Evolutionary conservation across 2,329 filamentous ascomycete species (phyloP), one percentile per base, ranked within the genome.

Genomic region (Fusarium acutatum): DNA sequence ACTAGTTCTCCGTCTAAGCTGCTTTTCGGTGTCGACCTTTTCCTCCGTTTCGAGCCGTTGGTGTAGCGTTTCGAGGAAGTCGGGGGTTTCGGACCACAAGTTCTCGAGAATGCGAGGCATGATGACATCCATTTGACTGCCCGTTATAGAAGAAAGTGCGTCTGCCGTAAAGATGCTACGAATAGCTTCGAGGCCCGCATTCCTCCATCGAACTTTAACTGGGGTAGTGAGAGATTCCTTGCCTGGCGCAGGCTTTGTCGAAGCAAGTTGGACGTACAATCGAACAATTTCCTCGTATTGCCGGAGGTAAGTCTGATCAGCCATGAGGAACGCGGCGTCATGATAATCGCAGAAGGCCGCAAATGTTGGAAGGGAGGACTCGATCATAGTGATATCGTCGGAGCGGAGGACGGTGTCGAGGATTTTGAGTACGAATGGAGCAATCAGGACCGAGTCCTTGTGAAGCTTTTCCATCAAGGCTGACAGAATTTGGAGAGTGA

Each of bases 391-490:
- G 72, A 98, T 93, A 81, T 98, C 94, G 81, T 92, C 91, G 71
- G 95, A 97, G 68, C 91, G 90, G 60, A 98, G 89, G 77, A 98
- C 92, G 63, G 92, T 92, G 74, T 92, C 90, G 79, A 98, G 89
- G 73, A 98, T 93, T 77, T 92, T 93, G 80, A 98, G 90, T 63
- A 98, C 91, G 79, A 93, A 94, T 71, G 90, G 89, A 53, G 94
- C 94, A 81, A 97, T 97, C 58, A 99, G 90, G 58, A 94, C 93
- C 54, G 98, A 90, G 81, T 98, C 95, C 81, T 95, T 93, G 68
- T 94, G 93, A 47, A 94, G 90, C 84, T 98, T 98, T 80, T 98
- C 95, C 82, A 98, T 95, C 77, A 99, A 88, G 50, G 95, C 94
- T 69, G 92, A 91, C 75, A 98, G 88, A 77, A 99, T 98, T 82